phyloP scores from a whole-genome alignment of 352 stramenopile genomes.

The Blastocystis sp. region DNA sequence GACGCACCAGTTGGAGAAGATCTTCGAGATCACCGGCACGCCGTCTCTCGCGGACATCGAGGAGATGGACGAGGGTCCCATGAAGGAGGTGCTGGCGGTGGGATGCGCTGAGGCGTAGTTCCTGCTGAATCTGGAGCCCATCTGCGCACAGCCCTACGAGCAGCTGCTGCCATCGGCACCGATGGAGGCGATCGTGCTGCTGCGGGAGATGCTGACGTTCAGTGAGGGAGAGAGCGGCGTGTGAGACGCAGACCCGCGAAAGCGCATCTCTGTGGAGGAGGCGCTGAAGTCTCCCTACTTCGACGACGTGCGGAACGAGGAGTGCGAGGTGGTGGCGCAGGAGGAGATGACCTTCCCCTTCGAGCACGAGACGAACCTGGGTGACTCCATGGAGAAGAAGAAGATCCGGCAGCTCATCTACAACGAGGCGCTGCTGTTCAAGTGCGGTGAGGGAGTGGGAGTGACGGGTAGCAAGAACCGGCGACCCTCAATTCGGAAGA shows the following conservation, averaged over 20 bases:
- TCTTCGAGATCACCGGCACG: conserved; percentile 90
- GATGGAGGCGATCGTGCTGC: conserved; percentile 79
- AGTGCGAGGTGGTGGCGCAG: conserved; percentile 23
- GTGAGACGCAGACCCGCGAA: conserved; percentile 81
- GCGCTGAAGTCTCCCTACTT: conserved; percentile 94
- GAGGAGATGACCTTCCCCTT: conserved; percentile 65
- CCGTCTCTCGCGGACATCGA: conserved; percentile 82
- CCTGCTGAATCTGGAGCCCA: conserved; percentile 63
- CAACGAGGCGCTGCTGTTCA: conserved; percentile 55
- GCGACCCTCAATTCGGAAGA: neutral
- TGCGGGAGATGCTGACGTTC: conserved; percentile 83
- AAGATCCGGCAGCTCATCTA: conserved; percentile 63
- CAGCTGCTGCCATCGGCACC: conserved; percentile 77
- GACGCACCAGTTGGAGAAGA: conserved; percentile 86
- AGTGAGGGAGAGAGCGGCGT: neutral
- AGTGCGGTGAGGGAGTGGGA: neutral
- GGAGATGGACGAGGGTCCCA: conserved; percentile 59
- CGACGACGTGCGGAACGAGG: conserved; percentile 69
- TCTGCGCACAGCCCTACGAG: conserved; percentile 70
- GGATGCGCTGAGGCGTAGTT: conserved; percentile 13
- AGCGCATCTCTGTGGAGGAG: conserved; percentile 89
- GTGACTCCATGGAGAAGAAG: conserved; percentile 47
- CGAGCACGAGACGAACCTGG: neutral
- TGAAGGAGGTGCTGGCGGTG: conserved; percentile 39
- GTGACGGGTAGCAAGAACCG: conserved; percentile 14